Evolutionary conservation across 2,329 filamentous ascomycete genomes (phyloP).

Genomic region (Fonsecaea multimorphosa): DNA sequence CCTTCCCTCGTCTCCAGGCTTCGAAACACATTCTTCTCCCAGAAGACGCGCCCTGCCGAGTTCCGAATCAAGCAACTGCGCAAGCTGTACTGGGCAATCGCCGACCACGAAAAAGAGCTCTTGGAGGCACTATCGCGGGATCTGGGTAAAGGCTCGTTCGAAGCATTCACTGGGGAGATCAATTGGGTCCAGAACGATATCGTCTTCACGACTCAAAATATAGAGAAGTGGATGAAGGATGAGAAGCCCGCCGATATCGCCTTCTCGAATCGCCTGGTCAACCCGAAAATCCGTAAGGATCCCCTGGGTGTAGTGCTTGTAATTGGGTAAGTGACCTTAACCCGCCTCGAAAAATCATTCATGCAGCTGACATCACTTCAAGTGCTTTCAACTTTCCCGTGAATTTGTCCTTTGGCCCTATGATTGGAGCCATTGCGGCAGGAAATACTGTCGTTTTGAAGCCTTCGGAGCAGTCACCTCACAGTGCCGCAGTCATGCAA

Average conservation of each 20-base stretch:
- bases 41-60: slow-evolving; percentile 80
- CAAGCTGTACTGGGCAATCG: slow-evolving; percentile 91
- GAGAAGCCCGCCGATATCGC: slow-evolving; percentile 75
- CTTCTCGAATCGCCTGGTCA: slow-evolving; percentile 70
- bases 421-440: slow-evolving; percentile 88
- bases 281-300: slow-evolving; percentile 81
- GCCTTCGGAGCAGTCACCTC: slow-evolving; percentile 81
- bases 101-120: slow-evolving; percentile 76
- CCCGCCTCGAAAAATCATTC: slow-evolving; percentile 18
- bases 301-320: slow-evolving; percentile 82
- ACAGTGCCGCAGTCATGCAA: slow-evolving; percentile 77
- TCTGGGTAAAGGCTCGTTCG: slow-evolving; percentile 76
- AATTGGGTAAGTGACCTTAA: slow-evolving; percentile 66
- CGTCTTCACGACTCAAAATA: slow-evolving; percentile 75
- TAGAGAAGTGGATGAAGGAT: slow-evolving; percentile 83
- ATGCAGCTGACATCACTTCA: slow-evolving; percentile 22
- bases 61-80: slow-evolving; percentile 86
- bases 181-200: slow-evolving; percentile 82
- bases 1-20: slow-evolving; percentile 64
- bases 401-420: slow-evolving; percentile 75
- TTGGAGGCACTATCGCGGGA: slow-evolving; percentile 77
- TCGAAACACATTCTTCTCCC: slow-evolving; percentile 73
- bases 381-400: slow-evolving; percentile 92
- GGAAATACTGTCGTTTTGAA: slow-evolving; percentile 91
- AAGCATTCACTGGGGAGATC: slow-evolving; percentile 76